These are phyloP conservation scores for Radiomyces spectabilis DNA, from an alignment of 192 early-diverging fungal genomes.

Conservation along the genomic window DNA sequence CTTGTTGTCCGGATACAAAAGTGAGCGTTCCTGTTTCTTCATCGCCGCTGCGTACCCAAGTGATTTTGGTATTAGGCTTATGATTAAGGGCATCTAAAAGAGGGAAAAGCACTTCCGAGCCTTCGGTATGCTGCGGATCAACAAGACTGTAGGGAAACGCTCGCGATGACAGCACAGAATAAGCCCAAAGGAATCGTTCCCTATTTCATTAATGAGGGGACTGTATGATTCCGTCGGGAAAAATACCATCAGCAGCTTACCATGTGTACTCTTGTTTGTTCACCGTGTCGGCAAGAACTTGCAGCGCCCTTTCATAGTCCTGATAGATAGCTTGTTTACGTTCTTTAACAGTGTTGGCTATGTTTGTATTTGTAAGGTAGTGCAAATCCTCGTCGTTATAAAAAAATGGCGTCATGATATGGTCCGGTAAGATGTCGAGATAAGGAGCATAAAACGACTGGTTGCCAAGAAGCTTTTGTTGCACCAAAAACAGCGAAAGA, in stretches of 20 bases:
- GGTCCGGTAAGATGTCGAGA: conserved; percentile 45
- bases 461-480: conserved; percentile 27
- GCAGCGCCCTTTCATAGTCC: conserved; percentile 29
- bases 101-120: conserved; percentile 47
- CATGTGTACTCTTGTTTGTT: conserved; percentile 25
- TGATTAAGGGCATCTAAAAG: conserved; percentile 63
- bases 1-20: conserved; percentile 30
- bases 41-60: conserved; percentile 40
- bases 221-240: background rate
- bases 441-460: conserved; percentile 56
- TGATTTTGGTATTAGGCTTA: conserved; percentile 40
- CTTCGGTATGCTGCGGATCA: conserved; percentile 21
- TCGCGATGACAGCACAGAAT: conserved; percentile 45
- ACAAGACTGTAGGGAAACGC: conserved; percentile 52
- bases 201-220: conserved; percentile 13
- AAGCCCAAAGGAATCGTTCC: conserved; percentile 54
- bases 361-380: conserved; percentile 46
- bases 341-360: conserved; percentile 36
- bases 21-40: conserved; percentile 24
- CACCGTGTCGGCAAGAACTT: conserved; percentile 11
- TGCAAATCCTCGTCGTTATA: conserved; percentile 39
- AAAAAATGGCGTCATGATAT: conserved; percentile 48
- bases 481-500: conserved; percentile 43
- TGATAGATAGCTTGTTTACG: conserved; percentile 15
- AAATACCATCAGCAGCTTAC: conserved; percentile 3